These are phyloP conservation scores for Dipteronia dyeriana DNA, from an alignment of 345 rosid species.

Conservation along the genomic window DNA sequence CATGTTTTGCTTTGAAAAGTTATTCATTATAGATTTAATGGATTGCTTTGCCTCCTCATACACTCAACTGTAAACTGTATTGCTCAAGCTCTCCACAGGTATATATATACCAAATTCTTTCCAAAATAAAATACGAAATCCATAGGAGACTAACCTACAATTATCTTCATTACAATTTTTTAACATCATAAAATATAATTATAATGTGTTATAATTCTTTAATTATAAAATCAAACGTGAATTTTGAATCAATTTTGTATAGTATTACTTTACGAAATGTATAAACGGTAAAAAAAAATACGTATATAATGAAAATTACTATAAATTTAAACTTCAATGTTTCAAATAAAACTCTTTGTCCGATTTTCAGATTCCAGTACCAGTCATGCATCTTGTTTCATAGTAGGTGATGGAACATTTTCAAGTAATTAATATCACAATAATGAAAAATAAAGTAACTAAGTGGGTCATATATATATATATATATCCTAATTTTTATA, in stretches of 20 bases:
- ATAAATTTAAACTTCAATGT: too few relatives aligned
- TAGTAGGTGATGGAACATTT: constrained; percentile 6
- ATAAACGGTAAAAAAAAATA: too few relatives aligned
- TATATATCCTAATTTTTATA: not conserved
- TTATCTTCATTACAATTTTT: too few relatives aligned
- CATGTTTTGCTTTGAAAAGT: constrained; percentile 26
- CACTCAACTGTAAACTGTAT: not conserved
- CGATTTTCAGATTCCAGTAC: constrained; percentile 27
- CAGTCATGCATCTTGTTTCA: constrained; percentile 10
- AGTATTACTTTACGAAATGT: too few relatives aligned
- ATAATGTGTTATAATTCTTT: too few relatives aligned
- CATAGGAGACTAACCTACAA: too few relatives aligned
- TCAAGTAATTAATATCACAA: not conserved
- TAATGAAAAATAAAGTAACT: not conserved
- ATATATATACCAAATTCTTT: not conserved
- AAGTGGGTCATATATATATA: not conserved
- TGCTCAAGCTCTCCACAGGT: not conserved
- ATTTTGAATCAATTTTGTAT: too few relatives aligned
- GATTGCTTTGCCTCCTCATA: constrained; percentile 5
- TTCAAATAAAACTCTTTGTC: not conserved
- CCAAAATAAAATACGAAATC: too few relatives aligned
- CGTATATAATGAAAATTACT: too few relatives aligned
- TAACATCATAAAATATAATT: too few relatives aligned
- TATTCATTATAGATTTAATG: not conserved
- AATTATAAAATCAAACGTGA: not conserved